phyloP scores from a whole-genome alignment of 371 early-diverging fungal species.

The Mortierella sp. region DNA sequence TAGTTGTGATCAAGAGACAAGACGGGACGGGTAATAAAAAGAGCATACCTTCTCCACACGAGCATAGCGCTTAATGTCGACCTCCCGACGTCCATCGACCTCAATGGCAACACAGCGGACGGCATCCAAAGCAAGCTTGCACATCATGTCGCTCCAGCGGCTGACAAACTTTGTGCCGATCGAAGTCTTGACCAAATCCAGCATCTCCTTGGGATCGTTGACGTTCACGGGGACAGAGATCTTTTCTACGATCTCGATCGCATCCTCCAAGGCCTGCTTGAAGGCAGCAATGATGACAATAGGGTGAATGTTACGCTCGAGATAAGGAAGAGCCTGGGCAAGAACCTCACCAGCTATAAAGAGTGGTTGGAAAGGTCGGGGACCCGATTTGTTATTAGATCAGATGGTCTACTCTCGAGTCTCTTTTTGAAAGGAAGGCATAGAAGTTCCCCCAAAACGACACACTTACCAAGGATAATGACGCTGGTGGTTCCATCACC shows the following conservation, averaged over 20 bases:
- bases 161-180: constrained; percentile 98
- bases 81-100: constrained; percentile 80
- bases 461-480: constrained; percentile 90
- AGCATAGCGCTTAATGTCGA: constrained; percentile 98
- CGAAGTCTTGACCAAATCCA: constrained; percentile 88
- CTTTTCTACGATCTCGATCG: constrained; percentile 84
- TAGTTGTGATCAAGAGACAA: not conserved
- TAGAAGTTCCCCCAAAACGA: too few species aligned
- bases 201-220: constrained; percentile 87
- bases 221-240: constrained; percentile 89
- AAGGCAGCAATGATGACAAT: constrained; percentile 96
- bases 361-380: not conserved
- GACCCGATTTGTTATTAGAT: not conserved
- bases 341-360: constrained; percentile 94
- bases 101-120: constrained; percentile 90
- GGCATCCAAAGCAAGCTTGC: constrained; percentile 96
- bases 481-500: constrained; percentile 99
- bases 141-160: constrained; percentile 97
- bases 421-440: too few species aligned
- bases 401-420: not conserved
- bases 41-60: constrained; percentile 93
- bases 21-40: too few species aligned
- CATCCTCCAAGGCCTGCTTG: constrained; percentile 94
- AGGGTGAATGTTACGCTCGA: constrained; percentile 98
- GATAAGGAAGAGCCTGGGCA: constrained; percentile 89